Evolutionary conservation across 495 filamentous ascomycete genomes (phyloP), one percentile per base, ranked within the genome.

Genomic region (Podospora pseudocomata): DNA sequence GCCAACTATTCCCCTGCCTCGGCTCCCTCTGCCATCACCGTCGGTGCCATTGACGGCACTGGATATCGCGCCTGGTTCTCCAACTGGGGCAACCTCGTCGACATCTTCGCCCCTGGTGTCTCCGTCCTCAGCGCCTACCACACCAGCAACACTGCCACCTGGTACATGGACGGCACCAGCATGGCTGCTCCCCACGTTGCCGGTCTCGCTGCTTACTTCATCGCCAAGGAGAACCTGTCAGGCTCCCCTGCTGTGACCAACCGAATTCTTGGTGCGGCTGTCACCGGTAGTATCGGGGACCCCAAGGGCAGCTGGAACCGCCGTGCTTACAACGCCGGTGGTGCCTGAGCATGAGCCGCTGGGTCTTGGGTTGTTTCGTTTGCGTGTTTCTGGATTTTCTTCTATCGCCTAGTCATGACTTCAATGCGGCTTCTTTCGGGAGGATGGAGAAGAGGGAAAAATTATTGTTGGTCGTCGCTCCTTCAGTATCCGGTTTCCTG

Each of bases 21-120:
- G 54, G 85, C 82, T 2, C 68, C 81, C 13, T 72, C 80, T 49
- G 88, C 85, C 26, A 74, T 89, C 61, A 88, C 86, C 19, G 82
- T 89, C 44, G 87, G 83, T 28, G 85, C 87, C 44, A 80, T 82
- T 60, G 82, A 83, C 65, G 69, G 60, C 6, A 70, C 67, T 58
- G 84, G 85, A 67, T 64, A 67, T 44, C 79, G 82, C 19, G 82
- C 87, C 20, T 75, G 65, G 2, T 89, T 85, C 76, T 86, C 84
- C 70, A 91, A 91, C 79, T 90, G 76, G 68, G 88, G 88, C 4
- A 34, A 74, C 4, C 71, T 79, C 20, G 82, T 91, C n/a, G 87
- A 90, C 65, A 69, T 90, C 67, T 87, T 87, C 67, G 87, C 86
- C 15, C 87, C 87, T 1, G 87, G 87, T 0, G 72, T 81, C 26